Evolutionary conservation across 169 alveolate species (phyloP), one percentile per base, ranked within the genome.

Genomic region (Plasmodium adleri): DNA sequence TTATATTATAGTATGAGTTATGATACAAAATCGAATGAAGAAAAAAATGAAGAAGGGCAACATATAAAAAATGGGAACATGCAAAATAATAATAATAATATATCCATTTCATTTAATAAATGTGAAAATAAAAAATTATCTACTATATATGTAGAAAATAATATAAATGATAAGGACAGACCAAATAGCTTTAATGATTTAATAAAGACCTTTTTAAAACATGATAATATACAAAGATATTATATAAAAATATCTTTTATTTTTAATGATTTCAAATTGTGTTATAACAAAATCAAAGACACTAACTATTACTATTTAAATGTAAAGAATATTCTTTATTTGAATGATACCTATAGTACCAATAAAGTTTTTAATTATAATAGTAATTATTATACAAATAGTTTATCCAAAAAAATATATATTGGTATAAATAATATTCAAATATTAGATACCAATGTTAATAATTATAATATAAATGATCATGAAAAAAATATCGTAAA

Each of bases 331-430:
- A 7, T 86, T 49, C 45, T 72, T 22, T 86, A 86, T 56, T 54
- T 72, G 60, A 72, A 59, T 86, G 92, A 86, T 67, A 86, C 50
- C 26, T 86, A 86, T 54, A 86, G 92, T 43, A 71, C 28, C 0
- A 86, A 52, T 63, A 70, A 71, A 72, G 17, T 56, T 39, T 86
- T 86, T 20, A 86, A 86, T 54, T 86, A 71, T 86, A 86, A 86
- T 62, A 86, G 92, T 60, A 86, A 86, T 72, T 86, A 86, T 54
- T 86, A 86, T 32, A 86, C 92, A 12, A 86, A 86, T 50, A 75
- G 52, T 20, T 22, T 10, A 3, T 60, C 20, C 28, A 63, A 86
- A 22, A 86, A 62, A 17, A 39, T 86, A 26, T 86, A 72, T 54
- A 86, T 86, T 10, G 92, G 92, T 26, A 7, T 86, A 49, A 86